Conservation (phyloP, 768 basidiomycete genomes). For the Brasilioporus rufonigricans region DNA sequence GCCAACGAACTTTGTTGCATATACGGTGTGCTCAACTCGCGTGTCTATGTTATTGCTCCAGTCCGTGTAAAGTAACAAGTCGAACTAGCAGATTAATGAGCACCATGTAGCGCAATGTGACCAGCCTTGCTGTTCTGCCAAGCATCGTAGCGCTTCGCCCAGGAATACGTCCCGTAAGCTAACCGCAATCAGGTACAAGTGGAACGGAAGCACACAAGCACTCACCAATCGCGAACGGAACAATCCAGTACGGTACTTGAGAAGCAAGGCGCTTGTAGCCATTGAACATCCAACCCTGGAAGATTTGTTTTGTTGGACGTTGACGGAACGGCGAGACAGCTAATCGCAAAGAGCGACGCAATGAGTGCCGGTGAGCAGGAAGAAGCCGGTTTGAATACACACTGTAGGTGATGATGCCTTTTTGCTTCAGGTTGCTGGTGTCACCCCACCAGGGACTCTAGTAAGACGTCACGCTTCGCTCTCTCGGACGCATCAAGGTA, state of each 20-base stretch:
- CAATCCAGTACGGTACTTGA: conserved; percentile 73
- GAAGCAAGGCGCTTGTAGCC: conserved; percentile 74
- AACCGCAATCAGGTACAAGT: neutral
- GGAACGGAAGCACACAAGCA: conserved; percentile 12
- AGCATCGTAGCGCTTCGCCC: conserved; percentile 68
- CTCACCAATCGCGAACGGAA: conserved; percentile 79
- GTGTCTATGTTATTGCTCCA: conserved; percentile 17
- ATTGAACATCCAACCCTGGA: conserved; percentile 81
- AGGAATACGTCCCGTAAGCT: conserved; percentile 80
- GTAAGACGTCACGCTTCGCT: conserved; percentile 3
- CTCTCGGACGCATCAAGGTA: neutral
- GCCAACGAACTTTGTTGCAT: neutral
- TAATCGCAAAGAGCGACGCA: conserved; percentile 27
- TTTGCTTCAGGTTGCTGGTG: conserved; percentile 62
- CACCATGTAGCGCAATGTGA: conserved; percentile 50
- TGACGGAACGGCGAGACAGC: conserved; percentile 84
- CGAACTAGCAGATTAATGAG: conserved; percentile 18
- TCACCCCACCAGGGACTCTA: conserved; percentile 95
- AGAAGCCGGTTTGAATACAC: conserved; percentile 33
- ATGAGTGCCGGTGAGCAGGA: neutral
- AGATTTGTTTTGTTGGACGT: conserved; percentile 65
- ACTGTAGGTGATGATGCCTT: conserved; percentile 82
- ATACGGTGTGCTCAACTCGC: neutral
- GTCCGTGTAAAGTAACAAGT: conserved; percentile 11
- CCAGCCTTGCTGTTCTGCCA: conserved; percentile 83